phyloP scores from a whole-genome alignment of 139 green algal species.

The Coccomyxa sp. region DNA sequence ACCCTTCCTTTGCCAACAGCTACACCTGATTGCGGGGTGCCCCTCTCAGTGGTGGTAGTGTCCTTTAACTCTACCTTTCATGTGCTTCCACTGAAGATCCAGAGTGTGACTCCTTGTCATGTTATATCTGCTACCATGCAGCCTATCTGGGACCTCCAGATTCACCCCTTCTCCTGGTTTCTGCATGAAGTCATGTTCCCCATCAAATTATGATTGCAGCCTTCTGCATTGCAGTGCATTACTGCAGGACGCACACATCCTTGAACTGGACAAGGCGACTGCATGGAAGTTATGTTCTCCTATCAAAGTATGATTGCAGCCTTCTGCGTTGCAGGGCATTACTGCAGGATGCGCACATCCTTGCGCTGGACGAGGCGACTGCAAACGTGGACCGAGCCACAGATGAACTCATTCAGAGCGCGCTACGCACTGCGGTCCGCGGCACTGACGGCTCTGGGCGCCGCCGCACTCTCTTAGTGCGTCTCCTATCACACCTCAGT shows the following conservation, averaged over 20 bases:
- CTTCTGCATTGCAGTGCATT: constrained; percentile 31
- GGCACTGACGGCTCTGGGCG: constrained; percentile 56
- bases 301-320: no score
- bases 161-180: no score
- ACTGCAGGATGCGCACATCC: constrained; percentile 49
- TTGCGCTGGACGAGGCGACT: constrained; percentile 70
- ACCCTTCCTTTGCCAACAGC: no score
- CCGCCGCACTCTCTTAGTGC: neutral
- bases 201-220: no score
- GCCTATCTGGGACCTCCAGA: no score
- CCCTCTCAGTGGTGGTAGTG: no score
- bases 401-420: constrained; percentile 48
- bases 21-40: no score
- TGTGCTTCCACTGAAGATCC: no score
- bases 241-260: constrained; percentile 49
- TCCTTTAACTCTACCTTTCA: no score
- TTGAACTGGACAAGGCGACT: constrained; percentile 69
- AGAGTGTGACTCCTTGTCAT: no score
- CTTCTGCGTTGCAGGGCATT: constrained; percentile 30
- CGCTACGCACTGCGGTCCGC: constrained; percentile 36
- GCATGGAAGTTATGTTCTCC: constrained; percentile 11
- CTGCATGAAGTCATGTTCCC: no score
- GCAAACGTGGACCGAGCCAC: constrained; percentile 84
- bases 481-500: neutral
- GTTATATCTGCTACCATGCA: no score